Base-by-base conservation (phyloP, 1,284 basidiomycete genomes). In the Pseudomicrostroma phylloplanum region DNA sequence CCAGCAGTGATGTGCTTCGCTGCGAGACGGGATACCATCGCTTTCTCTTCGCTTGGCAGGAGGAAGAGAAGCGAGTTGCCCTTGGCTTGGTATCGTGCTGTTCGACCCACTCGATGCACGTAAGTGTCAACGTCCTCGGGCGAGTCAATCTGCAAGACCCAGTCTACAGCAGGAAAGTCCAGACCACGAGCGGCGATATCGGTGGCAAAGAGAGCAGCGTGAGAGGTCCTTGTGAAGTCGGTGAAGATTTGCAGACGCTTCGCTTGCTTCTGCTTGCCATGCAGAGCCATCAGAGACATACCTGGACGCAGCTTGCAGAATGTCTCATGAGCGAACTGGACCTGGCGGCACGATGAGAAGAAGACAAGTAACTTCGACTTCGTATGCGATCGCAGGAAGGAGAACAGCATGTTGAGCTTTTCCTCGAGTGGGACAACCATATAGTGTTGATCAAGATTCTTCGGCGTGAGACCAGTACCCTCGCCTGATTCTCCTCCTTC, bases 51-150 rank as follows among this genome's bases (percentile, higher is more conserved):
- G 74, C 88, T 92, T 0, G 94, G 93, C 68, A 88, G 81, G 13
- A 97, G 80, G 60, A 99, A 83, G 65, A 96, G 80, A 58, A 98
- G 80, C 0, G 87, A 88, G 78, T 92, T 92, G 0, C 96, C 96
- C 46, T 89, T 88, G 66, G 88, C 88, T 74, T 93, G 88, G 78
- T 97, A 97, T 55, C 94, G 84, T 42, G 94, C 96, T 9, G 94
- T 99, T 58, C 94, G 84, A 0, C 94, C 94, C 1, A 98, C 94
- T 25, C 94, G 87, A 80, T 99, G 94, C 55, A 98, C 92, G 80
- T 99, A 98, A 12, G 92, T 96, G 65, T 96, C 93, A n/a, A 89
- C 90, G 76, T 97, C 93, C 80, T 98, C 94, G 0, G 94, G 94
- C 25, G 90, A 91, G 80, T 99, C 94, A n/a, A 93, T 83, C 80